Base-by-base conservation (phyloP, 2,329 filamentous ascomycete genomes). In the Colletotrichum navitas region DNA sequence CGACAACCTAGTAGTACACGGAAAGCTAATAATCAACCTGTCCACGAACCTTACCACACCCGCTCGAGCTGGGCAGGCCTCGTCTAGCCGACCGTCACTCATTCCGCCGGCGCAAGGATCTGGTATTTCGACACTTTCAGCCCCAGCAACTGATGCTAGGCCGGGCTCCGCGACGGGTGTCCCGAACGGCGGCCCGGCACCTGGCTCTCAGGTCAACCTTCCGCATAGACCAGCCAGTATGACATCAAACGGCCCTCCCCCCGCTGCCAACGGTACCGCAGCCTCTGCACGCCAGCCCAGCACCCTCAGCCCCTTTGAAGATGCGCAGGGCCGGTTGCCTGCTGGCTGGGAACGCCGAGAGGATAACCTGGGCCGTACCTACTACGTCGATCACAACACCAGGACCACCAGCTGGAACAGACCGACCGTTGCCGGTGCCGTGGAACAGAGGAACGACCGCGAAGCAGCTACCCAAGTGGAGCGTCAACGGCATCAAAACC, bases 361-460 rank as follows among this genome's bases (percentile, higher is more conserved):
- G 81, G 96, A 99, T 80, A 96, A 98, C 76, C 83, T 98, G 54
- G 95, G 96, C 63, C 90, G 96, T 77, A 98, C 95, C 29, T 99
- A 99, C 80, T 99, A 98, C 80, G 96, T 99, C 63, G 96, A 99
- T 79, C 96, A 98, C 81, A 98, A 98, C 81, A 97, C 95, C 8
- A 89, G 96, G 77, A 95, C 96, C 66, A 99, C 96, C 0, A 98
- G 95, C 76, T 99, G 96, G 96, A 95, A 93, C 76, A 88, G 96
- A 71, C 96, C 96, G 10, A 93, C 94, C 49, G 91, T 91, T 72
- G 92, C 92, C 77, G 95, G 92, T 72, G 91, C 92, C 56, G 90
- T 90, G 60, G 92, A 95, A 73, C 90, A 93, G 76, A 90, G 94
- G 72, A 92, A 86, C 74, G 93, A 94, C 75, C 89, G 95, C 80